Evolutionary conservation across 116 monocot genomes (phyloP).

Genomic region (Papilionanthe hybrid): DNA sequence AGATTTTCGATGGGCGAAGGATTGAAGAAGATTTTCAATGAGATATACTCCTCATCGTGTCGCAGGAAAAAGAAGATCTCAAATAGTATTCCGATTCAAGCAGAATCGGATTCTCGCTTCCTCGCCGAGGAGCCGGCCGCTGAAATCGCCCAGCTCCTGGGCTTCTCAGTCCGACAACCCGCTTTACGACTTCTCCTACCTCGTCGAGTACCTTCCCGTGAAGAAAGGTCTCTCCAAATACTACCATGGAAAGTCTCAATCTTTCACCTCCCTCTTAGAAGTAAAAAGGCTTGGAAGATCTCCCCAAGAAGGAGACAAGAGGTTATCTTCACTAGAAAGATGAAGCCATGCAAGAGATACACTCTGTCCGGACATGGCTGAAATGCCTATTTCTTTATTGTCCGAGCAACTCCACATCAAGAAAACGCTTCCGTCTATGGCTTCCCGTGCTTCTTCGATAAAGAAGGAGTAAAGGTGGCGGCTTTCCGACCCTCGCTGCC

Average conservation of each 20-base stretch:
- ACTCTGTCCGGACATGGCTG: neutral
- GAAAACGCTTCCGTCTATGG: neutral
- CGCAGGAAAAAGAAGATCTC: constrained; percentile 6
- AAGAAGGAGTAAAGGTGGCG: neutral
- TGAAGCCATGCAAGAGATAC: constrained; percentile 26
- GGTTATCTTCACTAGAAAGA: constrained; percentile 2
- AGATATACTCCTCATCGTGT: neutral
- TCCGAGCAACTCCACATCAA: neutral
- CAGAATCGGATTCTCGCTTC: neutral
- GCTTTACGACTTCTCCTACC: constrained; percentile 16
- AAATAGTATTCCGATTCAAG: neutral
- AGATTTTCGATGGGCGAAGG: neutral
- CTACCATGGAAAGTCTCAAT: constrained; percentile 25
- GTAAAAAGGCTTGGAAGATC: constrained; percentile 14
- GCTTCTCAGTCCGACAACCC: neutral
- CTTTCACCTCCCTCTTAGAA: constrained; percentile 16
- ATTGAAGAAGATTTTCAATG: neutral
- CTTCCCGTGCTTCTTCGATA: constrained; percentile 1
- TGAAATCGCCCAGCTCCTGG: neutral
- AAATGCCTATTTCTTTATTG: neutral
- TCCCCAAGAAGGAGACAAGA: constrained; percentile 14
- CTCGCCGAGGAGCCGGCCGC: neutral
- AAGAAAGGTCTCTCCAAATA: constrained; percentile 22
- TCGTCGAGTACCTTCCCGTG: constrained; percentile 15
- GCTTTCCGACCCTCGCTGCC: neutral